These are phyloP conservation scores for Talaromyces borbonicus DNA, from an alignment of 495 filamentous ascomycete species.

Conservation along the genomic window DNA sequence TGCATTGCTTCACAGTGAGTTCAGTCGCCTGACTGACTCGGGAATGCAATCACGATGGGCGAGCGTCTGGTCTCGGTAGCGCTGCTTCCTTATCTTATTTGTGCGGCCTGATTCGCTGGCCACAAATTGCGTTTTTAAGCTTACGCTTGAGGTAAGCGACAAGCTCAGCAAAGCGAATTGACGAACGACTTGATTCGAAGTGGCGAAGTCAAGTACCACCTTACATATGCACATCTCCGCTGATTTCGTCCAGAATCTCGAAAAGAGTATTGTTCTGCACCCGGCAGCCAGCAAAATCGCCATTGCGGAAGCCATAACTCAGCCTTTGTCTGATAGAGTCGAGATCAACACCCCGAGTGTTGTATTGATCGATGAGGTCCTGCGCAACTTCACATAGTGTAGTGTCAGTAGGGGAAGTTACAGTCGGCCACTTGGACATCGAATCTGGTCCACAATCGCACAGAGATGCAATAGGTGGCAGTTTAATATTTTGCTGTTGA, in stretches of 20 bases:
- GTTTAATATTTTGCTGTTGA: not conserved
- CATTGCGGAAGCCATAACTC: conserved; percentile 26
- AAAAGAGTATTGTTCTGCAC: conserved; percentile 35
- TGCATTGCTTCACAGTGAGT: no score
- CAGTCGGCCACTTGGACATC: conserved; percentile 10
- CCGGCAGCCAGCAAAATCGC: conserved; percentile 26
- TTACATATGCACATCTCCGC: conserved; percentile 13
- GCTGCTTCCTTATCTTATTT: no score
- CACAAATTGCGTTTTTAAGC: no score
- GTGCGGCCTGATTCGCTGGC: no score
- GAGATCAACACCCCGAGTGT: conserved; percentile 27
- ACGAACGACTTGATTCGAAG: not conserved
- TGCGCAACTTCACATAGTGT: conserved; percentile 35
- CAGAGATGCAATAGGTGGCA: conserved; percentile 11
- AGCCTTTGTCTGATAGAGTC: conserved; percentile 26
- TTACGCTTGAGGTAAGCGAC: no score
- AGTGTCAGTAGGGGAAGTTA: conserved; percentile 25
- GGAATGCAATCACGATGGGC: no score
- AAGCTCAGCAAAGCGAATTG: no score
- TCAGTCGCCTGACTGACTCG: no score
- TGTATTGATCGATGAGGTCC: conserved; percentile 30
- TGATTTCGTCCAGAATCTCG: conserved; percentile 36
- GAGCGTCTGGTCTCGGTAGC: no score
- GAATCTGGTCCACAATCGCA: conserved; percentile 20
- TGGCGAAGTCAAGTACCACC: not conserved